Evolutionary conservation across 192 early-diverging fungal species (phyloP).

Genomic region (Geranomyces variabilis): DNA sequence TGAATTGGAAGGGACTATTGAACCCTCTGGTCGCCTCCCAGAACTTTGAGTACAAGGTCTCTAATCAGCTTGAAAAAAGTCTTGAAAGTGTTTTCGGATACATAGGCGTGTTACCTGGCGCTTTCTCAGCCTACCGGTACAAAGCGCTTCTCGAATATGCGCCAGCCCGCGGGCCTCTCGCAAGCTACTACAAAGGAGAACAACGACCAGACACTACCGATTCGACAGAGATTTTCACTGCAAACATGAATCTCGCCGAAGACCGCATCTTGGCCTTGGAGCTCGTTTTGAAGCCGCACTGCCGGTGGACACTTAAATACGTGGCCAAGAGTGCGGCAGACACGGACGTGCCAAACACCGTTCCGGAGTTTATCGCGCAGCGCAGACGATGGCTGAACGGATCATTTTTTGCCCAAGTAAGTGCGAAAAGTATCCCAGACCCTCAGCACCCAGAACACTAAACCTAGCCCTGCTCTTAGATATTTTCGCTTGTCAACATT

Average conservation of each 20-base stretch:
- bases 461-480: conserved; percentile 9
- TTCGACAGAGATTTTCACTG: conserved; percentile 57
- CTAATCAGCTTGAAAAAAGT: conserved; percentile 70
- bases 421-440: not conserved
- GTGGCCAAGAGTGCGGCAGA: conserved; percentile 68
- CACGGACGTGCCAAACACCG: conserved; percentile 75
- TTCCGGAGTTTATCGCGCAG: conserved; percentile 78
- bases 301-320: conserved; percentile 72
- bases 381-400: conserved; percentile 83
- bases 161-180: conserved; percentile 48
- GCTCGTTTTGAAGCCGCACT: conserved; percentile 70
- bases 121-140: conserved; percentile 82
- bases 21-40: conserved; percentile 79
- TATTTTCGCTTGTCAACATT: conserved; percentile 72
- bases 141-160: conserved; percentile 54
- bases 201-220: conserved; percentile 36
- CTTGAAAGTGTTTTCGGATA: conserved; percentile 41
- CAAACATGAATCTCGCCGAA: conserved; percentile 72
- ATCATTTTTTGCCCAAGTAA: conserved; percentile 71
- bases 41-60: conserved; percentile 66
- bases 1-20: conserved; percentile 56
- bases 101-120: conserved; percentile 91
- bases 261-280: conserved; percentile 84
- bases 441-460: not conserved
- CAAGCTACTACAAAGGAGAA: conserved; percentile 79